phyloP scores from a whole-genome alignment of 1,139 yeast species.

The Yamadazyma mexicana region DNA sequence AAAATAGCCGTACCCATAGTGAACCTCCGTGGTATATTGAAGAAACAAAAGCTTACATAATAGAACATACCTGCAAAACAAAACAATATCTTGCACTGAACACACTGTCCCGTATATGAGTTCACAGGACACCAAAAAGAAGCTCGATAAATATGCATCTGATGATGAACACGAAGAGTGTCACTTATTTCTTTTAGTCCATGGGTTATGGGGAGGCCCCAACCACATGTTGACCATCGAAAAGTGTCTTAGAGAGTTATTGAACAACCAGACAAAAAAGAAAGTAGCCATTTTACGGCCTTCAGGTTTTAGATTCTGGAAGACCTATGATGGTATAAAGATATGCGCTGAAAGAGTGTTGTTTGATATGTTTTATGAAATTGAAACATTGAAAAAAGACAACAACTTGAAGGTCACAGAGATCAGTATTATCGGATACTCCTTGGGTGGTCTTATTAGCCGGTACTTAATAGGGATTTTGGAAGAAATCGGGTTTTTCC shows the following conservation, averaged over 20 bases:
- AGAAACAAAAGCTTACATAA: too few species aligned
- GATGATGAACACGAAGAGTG: conserved; percentile 10
- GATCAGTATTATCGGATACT: conserved; percentile 45
- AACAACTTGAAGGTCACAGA: conserved; percentile 35
- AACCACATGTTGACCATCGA: conserved; percentile 67
- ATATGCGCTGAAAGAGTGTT: conserved; percentile 70
- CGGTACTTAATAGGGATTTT: conserved; percentile 75
- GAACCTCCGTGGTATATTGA: too few species aligned
- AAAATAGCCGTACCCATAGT: too few species aligned
- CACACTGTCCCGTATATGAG: not conserved
- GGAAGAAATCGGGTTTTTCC: conserved; percentile 53
- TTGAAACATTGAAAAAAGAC: conserved; percentile 49
- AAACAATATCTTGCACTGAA: too few species aligned
- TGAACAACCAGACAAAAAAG: conserved; percentile 34
- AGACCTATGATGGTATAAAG: conserved; percentile 83
- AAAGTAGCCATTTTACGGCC: conserved; percentile 62
- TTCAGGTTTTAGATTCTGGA: conserved; percentile 67
- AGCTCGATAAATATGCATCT: not conserved
- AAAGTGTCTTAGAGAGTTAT: conserved; percentile 44
- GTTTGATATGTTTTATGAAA: conserved; percentile 58
- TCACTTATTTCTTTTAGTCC: conserved; percentile 78
- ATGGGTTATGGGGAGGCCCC: conserved; percentile 89
- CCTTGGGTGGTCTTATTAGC: conserved; percentile 44
- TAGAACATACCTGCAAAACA: too few species aligned
- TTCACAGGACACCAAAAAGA: not conserved